Evolutionary conservation across 176 grass and related monocot genomes (phyloP).

Genomic region (Zizania latifolia): DNA sequence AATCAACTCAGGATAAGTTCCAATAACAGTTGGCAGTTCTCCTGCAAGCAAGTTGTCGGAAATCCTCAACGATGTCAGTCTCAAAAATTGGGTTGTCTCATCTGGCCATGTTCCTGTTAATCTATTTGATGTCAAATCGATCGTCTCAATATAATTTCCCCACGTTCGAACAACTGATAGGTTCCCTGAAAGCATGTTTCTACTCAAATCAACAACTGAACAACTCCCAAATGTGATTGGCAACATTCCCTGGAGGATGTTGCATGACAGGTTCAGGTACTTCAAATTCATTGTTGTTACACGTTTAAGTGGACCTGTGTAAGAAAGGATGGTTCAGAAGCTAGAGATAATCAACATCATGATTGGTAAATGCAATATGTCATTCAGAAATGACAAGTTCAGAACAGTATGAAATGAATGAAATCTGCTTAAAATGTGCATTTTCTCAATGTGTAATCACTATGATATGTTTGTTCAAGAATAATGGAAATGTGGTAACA

Average conservation of each 20-base stretch:
- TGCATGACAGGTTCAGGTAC: conserved; percentile 76
- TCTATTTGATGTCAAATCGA: conserved; percentile 75
- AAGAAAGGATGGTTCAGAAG: conserved; percentile 16
- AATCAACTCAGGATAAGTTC: conserved; percentile 70
- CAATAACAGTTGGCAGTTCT: conserved; percentile 60
- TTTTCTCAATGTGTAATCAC: not conserved
- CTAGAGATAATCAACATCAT: conserved; percentile 2
- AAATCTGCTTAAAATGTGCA: too few relatives aligned
- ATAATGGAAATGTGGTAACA: not conserved
- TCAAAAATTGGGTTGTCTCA: conserved; percentile 86
- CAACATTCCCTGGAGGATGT: conserved; percentile 65
- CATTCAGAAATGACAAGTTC: not conserved
- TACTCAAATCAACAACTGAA: conserved; percentile 72
- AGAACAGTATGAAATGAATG: not conserved
- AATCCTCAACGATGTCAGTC: conserved; percentile 64
- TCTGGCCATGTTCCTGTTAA: conserved; percentile 72
- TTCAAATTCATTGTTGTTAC: conserved; percentile 68
- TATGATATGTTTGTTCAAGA: conserved; percentile 6
- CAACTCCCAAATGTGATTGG: conserved; percentile 83
- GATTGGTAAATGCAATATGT: not conserved
- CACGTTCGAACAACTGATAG: conserved; percentile 65
- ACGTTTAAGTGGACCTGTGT: conserved; percentile 68
- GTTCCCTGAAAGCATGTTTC: conserved; percentile 79
- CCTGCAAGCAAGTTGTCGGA: conserved; percentile 68
- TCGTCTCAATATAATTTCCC: conserved; percentile 77